Evolutionary conservation across 805 yeast genomes (phyloP).

Genomic region (Kregervanrija delftensis): DNA sequence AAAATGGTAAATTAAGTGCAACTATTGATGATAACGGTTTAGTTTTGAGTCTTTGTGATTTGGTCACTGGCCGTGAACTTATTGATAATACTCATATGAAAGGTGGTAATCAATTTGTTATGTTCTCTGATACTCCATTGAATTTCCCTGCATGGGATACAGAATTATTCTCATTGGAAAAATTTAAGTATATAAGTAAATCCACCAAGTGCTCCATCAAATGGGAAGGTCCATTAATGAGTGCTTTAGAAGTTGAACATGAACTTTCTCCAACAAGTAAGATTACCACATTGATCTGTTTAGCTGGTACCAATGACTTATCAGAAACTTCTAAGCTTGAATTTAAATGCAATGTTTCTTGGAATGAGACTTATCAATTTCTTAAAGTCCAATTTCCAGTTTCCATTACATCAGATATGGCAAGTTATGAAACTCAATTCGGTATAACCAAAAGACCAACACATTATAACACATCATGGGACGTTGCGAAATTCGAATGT

Average conservation of each 20-base stretch:
- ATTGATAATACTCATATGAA: constrained; percentile 46
- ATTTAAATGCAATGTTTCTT: constrained; percentile 58
- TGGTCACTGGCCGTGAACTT: constrained; percentile 52
- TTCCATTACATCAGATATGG: constrained; percentile 65
- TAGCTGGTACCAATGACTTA: constrained; percentile 45
- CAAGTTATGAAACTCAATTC: constrained; percentile 89
- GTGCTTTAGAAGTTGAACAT: constrained; percentile 58
- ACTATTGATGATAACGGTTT: constrained; percentile 45
- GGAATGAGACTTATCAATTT: constrained; percentile 87
- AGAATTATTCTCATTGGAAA: constrained; percentile 79
- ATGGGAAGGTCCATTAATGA: constrained; percentile 50
- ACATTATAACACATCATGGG: constrained; percentile 94
- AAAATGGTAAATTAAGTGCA: constrained; percentile 58
- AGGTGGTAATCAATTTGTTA: constrained; percentile 75
- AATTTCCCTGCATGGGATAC: constrained; percentile 98
- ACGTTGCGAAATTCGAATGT: constrained; percentile 92
- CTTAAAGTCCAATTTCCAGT: constrained; percentile 95
- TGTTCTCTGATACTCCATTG: constrained; percentile 87
- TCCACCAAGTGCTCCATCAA: constrained; percentile 33
- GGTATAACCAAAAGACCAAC: constrained; percentile 91
- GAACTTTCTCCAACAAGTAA: constrained; percentile 49
- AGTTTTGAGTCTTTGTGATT: constrained; percentile 58
- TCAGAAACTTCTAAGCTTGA: constrained; percentile 35
- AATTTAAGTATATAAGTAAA: constrained; percentile 44
- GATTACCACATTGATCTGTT: constrained; percentile 62